phyloP scores from a whole-genome alignment of 257 asterid genomes.

The Anisodus tanguticus region DNA sequence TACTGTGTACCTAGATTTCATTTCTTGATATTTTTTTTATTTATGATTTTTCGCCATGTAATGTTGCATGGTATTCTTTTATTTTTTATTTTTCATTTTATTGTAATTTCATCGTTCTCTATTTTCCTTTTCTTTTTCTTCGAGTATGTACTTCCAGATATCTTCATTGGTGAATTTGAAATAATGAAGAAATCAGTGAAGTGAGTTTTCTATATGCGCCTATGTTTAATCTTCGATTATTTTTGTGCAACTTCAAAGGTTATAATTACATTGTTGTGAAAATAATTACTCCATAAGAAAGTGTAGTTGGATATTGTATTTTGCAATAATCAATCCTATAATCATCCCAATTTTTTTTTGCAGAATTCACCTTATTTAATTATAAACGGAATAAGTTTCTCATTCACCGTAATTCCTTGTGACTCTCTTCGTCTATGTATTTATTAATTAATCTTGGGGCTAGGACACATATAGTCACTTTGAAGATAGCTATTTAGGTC shows the following conservation, averaged over 20 bases:
- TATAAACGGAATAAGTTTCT: too few species aligned
- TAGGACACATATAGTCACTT: too few species aligned
- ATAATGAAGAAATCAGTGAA: not conserved
- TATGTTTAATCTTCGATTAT: not conserved
- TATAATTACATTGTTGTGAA: not conserved
- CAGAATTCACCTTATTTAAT: too few species aligned
- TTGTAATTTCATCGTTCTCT: not conserved
- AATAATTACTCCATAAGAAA: not conserved
- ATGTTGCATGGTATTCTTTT: not conserved
- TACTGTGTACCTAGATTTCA: not conserved
- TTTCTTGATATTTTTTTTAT: not conserved
- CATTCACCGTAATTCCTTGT: too few species aligned
- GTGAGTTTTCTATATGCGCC: not conserved
- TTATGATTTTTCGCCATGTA: not conserved
- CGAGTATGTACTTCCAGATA: not conserved
- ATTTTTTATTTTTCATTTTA: not conserved
- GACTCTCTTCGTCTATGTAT: too few species aligned
- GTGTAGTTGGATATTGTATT: not conserved
- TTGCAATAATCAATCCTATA: too few species aligned
- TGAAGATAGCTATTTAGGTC: too few species aligned
- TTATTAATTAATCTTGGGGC: too few species aligned
- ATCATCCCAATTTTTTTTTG: too few species aligned
- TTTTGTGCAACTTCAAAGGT: not conserved
- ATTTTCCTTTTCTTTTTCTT: not conserved
- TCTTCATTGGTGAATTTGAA: not conserved